Conservation (phyloP, 768 basidiomycete species). For the Coprinopsis sp. region DNA sequence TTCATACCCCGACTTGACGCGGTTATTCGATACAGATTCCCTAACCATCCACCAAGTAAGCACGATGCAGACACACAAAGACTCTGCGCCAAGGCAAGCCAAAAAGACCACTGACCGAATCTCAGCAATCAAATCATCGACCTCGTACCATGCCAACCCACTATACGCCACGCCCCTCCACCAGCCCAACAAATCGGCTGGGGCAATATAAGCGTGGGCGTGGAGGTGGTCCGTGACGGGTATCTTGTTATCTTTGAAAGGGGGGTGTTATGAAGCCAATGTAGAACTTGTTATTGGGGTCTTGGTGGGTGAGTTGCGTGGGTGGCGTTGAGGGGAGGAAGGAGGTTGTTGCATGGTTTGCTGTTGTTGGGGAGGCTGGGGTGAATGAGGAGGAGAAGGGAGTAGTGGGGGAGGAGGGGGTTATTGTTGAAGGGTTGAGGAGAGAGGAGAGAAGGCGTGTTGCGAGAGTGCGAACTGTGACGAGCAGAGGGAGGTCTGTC, state of each 20-base stretch:
- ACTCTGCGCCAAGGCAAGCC: conserved; percentile 2
- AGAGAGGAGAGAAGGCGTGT: conserved; percentile 50
- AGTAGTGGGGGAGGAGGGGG: conserved; percentile 29
- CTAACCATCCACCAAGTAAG: conserved; percentile 33
- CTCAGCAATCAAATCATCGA: conserved; percentile 78
- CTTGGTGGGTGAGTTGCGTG: no score
- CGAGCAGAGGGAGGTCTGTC: conserved; percentile 69
- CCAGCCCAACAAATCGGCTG: conserved; percentile 67
- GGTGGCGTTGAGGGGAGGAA: no score
- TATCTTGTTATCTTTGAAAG: conserved; percentile 71
- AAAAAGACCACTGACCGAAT: conserved; percentile 51
- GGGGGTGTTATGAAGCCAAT: conserved; percentile 80
- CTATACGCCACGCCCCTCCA: conserved; percentile 66
- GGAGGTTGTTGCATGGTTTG: no score
- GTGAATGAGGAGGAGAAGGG: conserved; percentile 26
- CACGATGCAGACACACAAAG: background rate
- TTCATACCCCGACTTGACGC: conserved; percentile 72
- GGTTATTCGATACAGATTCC: conserved; percentile 78
- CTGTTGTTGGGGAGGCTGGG: conserved; percentile 26
- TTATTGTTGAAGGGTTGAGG: conserved; percentile 33
- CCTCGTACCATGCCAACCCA: conserved; percentile 66
- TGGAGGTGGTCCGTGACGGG: conserved; percentile 79
- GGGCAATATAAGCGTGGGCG: conserved; percentile 65
- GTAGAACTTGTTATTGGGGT: conserved; percentile 39
- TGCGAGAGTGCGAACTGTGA: conserved; percentile 54